These are phyloP conservation scores for Alternaria sp. DNA, from an alignment of 2,329 filamentous ascomycete species.

Conservation along the genomic window DNA sequence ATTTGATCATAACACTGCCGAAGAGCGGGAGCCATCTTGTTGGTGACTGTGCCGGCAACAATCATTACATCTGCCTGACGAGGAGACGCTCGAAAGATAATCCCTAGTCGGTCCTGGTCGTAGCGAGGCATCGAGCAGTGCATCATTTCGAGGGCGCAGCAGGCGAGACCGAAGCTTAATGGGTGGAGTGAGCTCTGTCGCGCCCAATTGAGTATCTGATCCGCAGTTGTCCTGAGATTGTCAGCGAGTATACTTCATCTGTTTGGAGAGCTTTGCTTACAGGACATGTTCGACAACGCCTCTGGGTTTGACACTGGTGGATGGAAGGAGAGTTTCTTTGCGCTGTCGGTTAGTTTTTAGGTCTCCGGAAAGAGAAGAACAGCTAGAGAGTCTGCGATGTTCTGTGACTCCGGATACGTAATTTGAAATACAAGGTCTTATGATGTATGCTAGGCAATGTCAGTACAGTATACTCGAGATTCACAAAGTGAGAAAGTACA, in stretches of 20 bases:
- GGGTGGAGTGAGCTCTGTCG: constrained; percentile 88
- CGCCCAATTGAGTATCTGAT: constrained; percentile 85
- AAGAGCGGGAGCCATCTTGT: constrained; percentile 93
- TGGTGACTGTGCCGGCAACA: constrained; percentile 88
- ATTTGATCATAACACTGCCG: constrained; percentile 95
- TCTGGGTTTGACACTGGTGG: constrained; percentile 5
- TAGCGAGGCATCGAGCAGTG: constrained; percentile 87
- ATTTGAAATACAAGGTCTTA: background rate
- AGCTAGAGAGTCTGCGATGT: background rate
- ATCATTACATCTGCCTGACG: constrained; percentile 95
- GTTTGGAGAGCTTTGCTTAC: constrained; percentile 3
- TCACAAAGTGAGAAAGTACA: background rate
- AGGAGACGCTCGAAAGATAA: constrained; percentile 89
- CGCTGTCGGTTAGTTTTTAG: background rate
- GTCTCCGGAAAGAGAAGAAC: too few species aligned
- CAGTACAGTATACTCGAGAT: background rate
- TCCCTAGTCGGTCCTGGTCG: constrained; percentile 88
- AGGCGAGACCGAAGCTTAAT: constrained; percentile 88
- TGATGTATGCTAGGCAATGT: background rate
- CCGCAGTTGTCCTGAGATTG: constrained; percentile 72
- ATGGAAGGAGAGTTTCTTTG: constrained; percentile 1
- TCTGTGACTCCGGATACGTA: background rate
- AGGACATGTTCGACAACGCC: constrained; percentile 23
- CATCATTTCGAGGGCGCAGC: constrained; percentile 95
- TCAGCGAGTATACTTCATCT: background rate